These are phyloP conservation scores for Clitopilus passeckerianus DNA, from an alignment of 768 basidiomycete genomes.

Conservation along the genomic window DNA sequence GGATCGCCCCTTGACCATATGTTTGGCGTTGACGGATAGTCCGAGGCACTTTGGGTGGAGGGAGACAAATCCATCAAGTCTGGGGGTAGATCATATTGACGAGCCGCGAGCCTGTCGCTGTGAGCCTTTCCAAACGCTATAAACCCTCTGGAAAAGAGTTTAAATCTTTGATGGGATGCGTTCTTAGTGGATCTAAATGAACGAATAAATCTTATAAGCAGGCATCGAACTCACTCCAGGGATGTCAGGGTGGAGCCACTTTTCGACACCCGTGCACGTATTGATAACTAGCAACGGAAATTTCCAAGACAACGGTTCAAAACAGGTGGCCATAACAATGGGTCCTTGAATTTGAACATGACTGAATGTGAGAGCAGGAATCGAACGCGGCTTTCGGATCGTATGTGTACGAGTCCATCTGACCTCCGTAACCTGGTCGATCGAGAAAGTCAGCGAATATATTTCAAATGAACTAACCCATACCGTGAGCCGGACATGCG, in stretches of 20 bases:
- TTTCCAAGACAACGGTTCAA: constrained; percentile 8
- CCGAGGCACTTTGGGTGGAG: neutral
- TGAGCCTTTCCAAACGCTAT: neutral
- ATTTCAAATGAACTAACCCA: neutral
- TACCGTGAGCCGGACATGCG: neutral
- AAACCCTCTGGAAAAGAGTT: neutral
- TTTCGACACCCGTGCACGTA: constrained; percentile 13
- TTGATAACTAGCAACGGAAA: constrained; percentile 23
- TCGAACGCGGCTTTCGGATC: constrained; percentile 5
- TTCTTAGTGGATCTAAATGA: neutral
- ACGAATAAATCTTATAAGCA: constrained; percentile 13
- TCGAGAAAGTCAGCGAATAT: neutral
- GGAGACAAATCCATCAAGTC: neutral
- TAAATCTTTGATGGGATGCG: neutral
- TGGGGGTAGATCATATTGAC: neutral
- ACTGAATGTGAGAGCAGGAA: constrained; percentile 15
- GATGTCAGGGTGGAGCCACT: constrained; percentile 4
- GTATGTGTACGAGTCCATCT: constrained; percentile 3
- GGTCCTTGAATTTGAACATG: constrained; percentile 19
- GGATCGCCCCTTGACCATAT: neutral
- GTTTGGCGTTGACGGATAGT: neutral
- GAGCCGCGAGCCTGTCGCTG: neutral
- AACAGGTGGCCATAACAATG: constrained; percentile 20
- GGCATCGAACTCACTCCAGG: constrained; percentile 4
- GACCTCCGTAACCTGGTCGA: neutral